These are phyloP conservation scores for Trypanosoma grayi DNA, from an alignment of 208 protist genomes.

Conservation along the genomic window DNA sequence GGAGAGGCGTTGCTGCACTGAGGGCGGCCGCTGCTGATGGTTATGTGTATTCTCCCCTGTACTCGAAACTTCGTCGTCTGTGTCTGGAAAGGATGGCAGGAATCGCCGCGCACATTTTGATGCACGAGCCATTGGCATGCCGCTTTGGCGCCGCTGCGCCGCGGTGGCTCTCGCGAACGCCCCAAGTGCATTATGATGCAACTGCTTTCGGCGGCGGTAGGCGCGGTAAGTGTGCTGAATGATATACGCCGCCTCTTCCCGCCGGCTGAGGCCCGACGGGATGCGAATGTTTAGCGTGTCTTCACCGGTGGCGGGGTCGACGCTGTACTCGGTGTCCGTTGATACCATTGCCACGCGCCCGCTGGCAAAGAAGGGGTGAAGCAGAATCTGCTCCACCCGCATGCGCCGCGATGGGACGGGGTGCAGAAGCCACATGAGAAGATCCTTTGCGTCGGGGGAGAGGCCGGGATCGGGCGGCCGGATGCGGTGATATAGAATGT, in stretches of 20 bases:
- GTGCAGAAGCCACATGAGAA: conserved; percentile 61
- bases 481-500: conserved; percentile 69
- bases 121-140: too few species aligned
- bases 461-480: conserved; percentile 43
- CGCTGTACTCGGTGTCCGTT: background rate
- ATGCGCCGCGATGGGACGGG: conserved; percentile 51
- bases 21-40: background rate
- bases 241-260: conserved; percentile 55
- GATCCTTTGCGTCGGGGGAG: conserved; percentile 46
- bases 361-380: conserved; percentile 56
- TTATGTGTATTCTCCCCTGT: background rate
- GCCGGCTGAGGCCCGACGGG: conserved; percentile 19
- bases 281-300: conserved; percentile 22
- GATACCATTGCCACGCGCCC: background rate
- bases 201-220: conserved; percentile 27
- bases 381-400: conserved; percentile 54
- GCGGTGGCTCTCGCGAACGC: background rate
- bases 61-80: background rate
- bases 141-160: background rate
- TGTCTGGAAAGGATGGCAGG: too few species aligned
- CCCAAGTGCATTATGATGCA: background rate
- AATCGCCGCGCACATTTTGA: too few species aligned
- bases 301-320: conserved; percentile 7
- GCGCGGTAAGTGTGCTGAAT: conserved; percentile 63
- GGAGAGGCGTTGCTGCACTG: background rate